A percentile compares a stretch with the other conserved stretches of the same genome.
Evolutionary conservation across 1,284 basidiomycete species (phyloP).

Genomic region (Leccinum solheimii): DNA sequence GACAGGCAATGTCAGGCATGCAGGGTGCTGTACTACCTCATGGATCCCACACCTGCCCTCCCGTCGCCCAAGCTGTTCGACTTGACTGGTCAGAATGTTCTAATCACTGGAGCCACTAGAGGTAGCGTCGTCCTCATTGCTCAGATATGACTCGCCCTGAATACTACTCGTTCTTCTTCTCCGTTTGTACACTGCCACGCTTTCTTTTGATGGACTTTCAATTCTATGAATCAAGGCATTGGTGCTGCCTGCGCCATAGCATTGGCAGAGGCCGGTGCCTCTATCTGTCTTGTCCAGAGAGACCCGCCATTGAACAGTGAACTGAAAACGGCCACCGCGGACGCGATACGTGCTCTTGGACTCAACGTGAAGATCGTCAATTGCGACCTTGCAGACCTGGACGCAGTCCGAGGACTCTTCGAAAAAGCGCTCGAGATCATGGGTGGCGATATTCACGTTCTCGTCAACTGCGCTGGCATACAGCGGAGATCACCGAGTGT

Average conservation of each 20-base stretch:
- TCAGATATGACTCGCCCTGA: constrained; percentile 13
- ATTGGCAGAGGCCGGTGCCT: constrained; percentile 78
- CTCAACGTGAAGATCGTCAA: constrained; percentile 55
- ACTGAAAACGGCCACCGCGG: constrained; percentile 58
- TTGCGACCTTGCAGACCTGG: constrained; percentile 74
- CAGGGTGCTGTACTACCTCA: constrained; percentile 21
- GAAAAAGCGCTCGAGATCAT: constrained; percentile 61
- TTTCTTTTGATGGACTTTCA: constrained; percentile 12
- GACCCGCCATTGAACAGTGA: constrained; percentile 35
- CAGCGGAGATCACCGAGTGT: constrained; percentile 83
- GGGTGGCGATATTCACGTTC: constrained; percentile 74
- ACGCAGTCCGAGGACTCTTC: constrained; percentile 67
- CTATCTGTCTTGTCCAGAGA: constrained; percentile 78
- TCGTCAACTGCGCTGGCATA: constrained; percentile 95
- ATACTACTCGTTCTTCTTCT: constrained; percentile 7
- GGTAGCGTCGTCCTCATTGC: constrained; percentile 44
- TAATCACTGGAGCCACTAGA: constrained; percentile 72
- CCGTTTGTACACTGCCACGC: constrained; percentile 17
- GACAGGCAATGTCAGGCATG: constrained; percentile 6
- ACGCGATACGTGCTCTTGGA: constrained; percentile 51
- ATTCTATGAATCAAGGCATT: constrained; percentile 53
- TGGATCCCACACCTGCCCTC: constrained; percentile 47
- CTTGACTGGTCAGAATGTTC: constrained; percentile 57
- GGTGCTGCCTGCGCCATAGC: constrained; percentile 73
- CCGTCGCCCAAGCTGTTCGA: constrained; percentile 59